A percentile compares a stretch with the other conserved stretches of the same genome.
phyloP scores from a whole-genome alignment of 2,329 filamentous ascomycete species.

The Cadophora malorum region DNA sequence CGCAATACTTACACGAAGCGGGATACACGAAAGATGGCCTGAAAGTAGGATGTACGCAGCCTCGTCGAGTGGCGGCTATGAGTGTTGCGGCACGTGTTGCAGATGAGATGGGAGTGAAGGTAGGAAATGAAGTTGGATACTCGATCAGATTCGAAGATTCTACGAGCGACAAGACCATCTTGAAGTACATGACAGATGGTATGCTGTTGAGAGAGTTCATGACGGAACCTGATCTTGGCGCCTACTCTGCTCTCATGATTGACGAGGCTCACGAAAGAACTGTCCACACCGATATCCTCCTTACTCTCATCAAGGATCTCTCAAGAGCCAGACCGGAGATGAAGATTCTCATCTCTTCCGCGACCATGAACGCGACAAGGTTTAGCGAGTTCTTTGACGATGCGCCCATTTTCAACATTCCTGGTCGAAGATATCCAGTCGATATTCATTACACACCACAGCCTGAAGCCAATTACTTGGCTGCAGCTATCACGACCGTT shows the following conservation, averaged over 20 bases:
- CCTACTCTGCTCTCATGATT: constrained; percentile 91
- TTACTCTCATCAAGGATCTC: constrained; percentile 89
- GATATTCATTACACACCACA: constrained; percentile 90
- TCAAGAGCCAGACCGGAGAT: constrained; percentile 82
- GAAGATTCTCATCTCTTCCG: constrained; percentile 90
- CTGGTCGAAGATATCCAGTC: constrained; percentile 86
- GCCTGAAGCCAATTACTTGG: constrained; percentile 92
- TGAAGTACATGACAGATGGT: constrained; percentile 98
- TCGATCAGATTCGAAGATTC: constrained; percentile 94
- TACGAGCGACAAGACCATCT: constrained; percentile 85
- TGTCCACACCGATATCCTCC: constrained; percentile 86
- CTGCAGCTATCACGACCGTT: constrained; percentile 88
- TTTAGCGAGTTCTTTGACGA: constrained; percentile 93
- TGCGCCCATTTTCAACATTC: constrained; percentile 93
- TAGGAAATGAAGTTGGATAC: constrained; percentile 94
- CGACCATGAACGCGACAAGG: constrained; percentile 92
- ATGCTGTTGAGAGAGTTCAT: constrained; percentile 91
- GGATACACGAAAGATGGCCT: constrained; percentile 84
- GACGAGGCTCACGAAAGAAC: constrained; percentile 97
- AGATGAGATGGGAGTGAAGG: constrained; percentile 87
- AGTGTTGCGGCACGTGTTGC: constrained; percentile 95
- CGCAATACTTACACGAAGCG: constrained; percentile 91
- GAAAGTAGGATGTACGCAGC: constrained; percentile 93
- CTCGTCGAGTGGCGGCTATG: constrained; percentile 95
- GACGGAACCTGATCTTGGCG: constrained; percentile 82